These are phyloP conservation scores for Chalaropsis thielavioides DNA, from an alignment of 2,329 filamentous ascomycete genomes.

Conservation along the genomic window DNA sequence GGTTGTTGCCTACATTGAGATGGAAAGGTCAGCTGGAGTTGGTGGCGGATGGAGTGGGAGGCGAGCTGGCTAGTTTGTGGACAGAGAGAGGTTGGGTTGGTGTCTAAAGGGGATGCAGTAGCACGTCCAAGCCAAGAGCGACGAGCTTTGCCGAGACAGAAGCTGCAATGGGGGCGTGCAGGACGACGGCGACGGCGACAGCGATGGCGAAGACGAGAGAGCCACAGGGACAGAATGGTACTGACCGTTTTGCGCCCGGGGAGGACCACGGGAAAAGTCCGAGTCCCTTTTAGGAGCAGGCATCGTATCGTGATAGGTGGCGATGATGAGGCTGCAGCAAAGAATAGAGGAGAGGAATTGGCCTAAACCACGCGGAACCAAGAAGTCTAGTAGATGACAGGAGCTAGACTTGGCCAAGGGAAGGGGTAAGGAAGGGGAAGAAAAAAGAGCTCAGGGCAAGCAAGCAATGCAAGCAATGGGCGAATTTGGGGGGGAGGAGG, in stretches of 20 bases:
- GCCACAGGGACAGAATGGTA: slow-evolving; percentile 1
- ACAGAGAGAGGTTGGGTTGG: background rate
- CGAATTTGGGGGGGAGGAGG: slow-evolving; percentile 5
- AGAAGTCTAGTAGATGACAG: slow-evolving; percentile 5
- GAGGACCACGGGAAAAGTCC: slow-evolving; percentile 19
- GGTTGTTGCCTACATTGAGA: slow-evolving; percentile 38
- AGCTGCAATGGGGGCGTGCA: no score
- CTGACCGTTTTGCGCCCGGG: slow-evolving; percentile 28
- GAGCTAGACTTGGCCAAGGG: background rate
- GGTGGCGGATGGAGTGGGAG: background rate
- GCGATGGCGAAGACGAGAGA: background rate
- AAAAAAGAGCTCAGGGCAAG: background rate
- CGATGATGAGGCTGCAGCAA: slow-evolving; percentile 8
- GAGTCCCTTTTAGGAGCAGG: slow-evolving; percentile 29
- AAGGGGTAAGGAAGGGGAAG: background rate
- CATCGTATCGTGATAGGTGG: slow-evolving; percentile 26
- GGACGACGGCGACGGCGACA: background rate
- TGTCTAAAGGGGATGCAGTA: background rate
- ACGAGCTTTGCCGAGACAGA: background rate
- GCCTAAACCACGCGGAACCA: background rate
- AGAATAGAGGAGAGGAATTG: slow-evolving; percentile 6
- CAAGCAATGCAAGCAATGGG: slow-evolving; percentile 13
- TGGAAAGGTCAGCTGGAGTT: slow-evolving; percentile 1
- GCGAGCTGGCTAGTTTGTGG: background rate
- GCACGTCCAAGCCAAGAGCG: no score